Evolutionary conservation across 192 early-diverging fungal genomes (phyloP), one percentile per base, ranked within the genome.

Genomic region (Podochytrium sp.): DNA sequence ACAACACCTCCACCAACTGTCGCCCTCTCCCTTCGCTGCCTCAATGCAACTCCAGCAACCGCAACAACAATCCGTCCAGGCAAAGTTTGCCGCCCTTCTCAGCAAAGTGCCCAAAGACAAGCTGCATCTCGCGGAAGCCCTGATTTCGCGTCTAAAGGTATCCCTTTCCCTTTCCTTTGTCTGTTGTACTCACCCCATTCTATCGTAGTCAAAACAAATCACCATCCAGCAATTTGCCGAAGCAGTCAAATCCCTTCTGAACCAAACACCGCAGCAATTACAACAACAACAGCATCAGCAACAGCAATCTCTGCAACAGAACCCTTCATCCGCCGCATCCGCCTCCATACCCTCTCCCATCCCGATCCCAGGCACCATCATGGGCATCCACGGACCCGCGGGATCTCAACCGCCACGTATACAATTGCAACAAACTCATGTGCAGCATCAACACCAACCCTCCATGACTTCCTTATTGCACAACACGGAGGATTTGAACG

Each of bases 41-140:
- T 27, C 18, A 33, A 14, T 55, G 51, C 66, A 34, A 34, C 39
- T n/a, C 20, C 66, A 55, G 49, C 50, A 55, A 20, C 66, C 23
- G 6, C 47, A 69, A 30, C 42, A 37, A 55, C 41, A 41, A 30
- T 27, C 16, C 10, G 10, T 27, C 10, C 64, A 42, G 23, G 34
- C 23, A 6, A 69, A 69, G 52, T 69, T 69, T 52, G 10, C 53
- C 5, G 23, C 32, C 7, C 30, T 71, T 27, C 69, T 71, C 12
- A 27, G 20, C 27, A 35, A 27, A 30, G 69, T 71, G 20, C 69
- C 69, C 14, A 71, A 43, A 71, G 69, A 71, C 25, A 57, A 59
- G 29, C n/a, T 60, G 3, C 69, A 7, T 10, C 32, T 71, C 3
- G 69, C 69, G 4, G 55, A 57, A 39, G 69, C 20, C 18, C 40